Conservation (phyloP, 768 basidiomycete species). For the Tylopilus balloui region DNA sequence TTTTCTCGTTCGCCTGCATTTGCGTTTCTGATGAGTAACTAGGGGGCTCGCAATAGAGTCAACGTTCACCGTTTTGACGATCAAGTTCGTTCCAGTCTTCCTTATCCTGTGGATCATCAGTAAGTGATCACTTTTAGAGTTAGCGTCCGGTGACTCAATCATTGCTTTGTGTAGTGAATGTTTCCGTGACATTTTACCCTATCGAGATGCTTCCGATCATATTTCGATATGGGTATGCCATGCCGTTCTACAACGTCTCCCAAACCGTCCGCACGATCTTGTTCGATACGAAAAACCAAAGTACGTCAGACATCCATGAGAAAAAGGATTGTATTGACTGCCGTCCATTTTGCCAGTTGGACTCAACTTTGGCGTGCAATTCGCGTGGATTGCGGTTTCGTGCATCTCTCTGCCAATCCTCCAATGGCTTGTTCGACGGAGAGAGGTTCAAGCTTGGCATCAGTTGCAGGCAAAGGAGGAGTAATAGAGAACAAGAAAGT, state of each 20-base stretch:
- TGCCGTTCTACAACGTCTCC: conserved; percentile 71
- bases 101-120: conserved; percentile 63
- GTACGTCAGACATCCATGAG: conserved; percentile 34
- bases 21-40: background rate
- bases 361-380: conserved; percentile 54
- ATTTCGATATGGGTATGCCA: conserved; percentile 64
- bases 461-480: conserved; percentile 12
- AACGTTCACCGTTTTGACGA: conserved; percentile 51
- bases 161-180: conserved; percentile 41
- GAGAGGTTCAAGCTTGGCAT: conserved; percentile 22
- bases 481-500: background rate
- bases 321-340: background rate
- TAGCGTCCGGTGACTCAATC: background rate
- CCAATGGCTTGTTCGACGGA: conserved; percentile 39
- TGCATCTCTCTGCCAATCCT: conserved; percentile 49
- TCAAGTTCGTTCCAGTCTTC: conserved; percentile 53
- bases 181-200: conserved; percentile 54
- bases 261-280: conserved; percentile 54
- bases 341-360: conserved; percentile 41
- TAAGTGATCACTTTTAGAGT: conserved; percentile 15
- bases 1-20: background rate
- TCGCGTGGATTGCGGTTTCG: conserved; percentile 54
- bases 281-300: conserved; percentile 60
- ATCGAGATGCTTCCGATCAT: conserved; percentile 53
- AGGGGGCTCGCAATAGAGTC: conserved; percentile 63